Evolutionary conservation across 2,329 filamentous ascomycete genomes (phyloP).

Genomic region (Fusarium miscanthi): DNA sequence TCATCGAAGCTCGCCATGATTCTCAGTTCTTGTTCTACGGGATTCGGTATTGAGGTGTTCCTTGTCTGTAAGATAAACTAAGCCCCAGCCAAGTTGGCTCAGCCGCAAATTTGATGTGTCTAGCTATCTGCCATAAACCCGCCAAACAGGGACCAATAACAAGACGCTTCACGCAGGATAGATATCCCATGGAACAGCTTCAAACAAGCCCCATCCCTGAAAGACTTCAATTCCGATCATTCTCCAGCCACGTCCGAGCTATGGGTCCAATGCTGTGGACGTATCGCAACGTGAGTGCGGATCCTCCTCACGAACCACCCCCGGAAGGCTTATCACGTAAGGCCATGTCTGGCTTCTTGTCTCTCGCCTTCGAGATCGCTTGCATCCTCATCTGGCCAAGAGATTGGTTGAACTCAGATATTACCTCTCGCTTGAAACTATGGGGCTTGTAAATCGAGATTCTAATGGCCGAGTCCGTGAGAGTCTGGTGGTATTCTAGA

Average conservation of each 20-base stretch:
- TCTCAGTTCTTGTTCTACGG: conserved; percentile 6
- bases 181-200: not conserved
- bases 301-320: conserved; percentile 24
- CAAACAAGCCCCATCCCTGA: conserved; percentile 16
- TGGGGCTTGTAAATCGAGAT: conserved; percentile 4
- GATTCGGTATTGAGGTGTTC: conserved; percentile 22
- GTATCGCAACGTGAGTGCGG: conserved; percentile 29
- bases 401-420: conserved; percentile 21
- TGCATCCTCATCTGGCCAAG: conserved; percentile 28
- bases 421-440: not conserved
- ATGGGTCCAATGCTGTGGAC: conserved; percentile 11
- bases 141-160: conserved; percentile 2
- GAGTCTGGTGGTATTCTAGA: conserved; percentile 18
- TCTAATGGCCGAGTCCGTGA: conserved; percentile 31
- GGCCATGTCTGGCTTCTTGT: conserved; percentile 1
- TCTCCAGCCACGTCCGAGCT: conserved; percentile 36
- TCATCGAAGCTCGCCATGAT: conserved; percentile 1
- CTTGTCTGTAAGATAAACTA: not conserved
- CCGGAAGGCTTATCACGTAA: conserved; percentile 28
- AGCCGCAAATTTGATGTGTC: conserved; percentile 11
- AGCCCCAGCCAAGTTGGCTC: conserved; percentile 10
- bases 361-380: conserved; percentile 11
- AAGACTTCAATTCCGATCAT: conserved; percentile 27
- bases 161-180: not conserved
- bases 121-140: not conserved